Evolutionary conservation across 73 alveolate genomes (phyloP).

Genomic region (Tetrahymena malaccensis): DNA sequence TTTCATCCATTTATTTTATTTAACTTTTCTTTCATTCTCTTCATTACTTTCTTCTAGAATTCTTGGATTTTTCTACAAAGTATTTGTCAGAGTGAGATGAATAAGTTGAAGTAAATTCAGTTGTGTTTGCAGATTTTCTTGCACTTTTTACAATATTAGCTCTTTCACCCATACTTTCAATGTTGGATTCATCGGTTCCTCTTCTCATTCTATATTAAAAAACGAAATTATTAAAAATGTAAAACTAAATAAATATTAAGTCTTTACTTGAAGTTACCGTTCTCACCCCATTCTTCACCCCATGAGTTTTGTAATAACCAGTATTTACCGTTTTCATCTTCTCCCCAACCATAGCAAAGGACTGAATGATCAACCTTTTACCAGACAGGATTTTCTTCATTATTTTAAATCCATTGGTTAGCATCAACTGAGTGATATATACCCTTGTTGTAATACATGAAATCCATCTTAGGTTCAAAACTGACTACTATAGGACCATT

Average conservation of each 20-base stretch:
- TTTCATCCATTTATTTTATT: no score
- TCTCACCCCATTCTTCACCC: conserved; percentile 44
- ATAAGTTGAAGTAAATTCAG: neutral
- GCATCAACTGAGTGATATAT: conserved; percentile 12
- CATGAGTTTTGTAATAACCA: conserved; percentile 33
- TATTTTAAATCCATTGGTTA: conserved; percentile 23
- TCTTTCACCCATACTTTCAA: conserved; percentile 46
- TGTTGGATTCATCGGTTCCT: conserved; percentile 36
- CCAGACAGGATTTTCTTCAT: conserved; percentile 29
- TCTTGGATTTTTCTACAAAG: neutral
- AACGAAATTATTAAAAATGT: neutral
- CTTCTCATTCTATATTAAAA: conserved; percentile 20
- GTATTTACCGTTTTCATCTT: conserved; percentile 30
- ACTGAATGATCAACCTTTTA: conserved; percentile 44
- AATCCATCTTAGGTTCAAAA: conserved; percentile 39
- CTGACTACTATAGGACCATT: conserved; percentile 36
- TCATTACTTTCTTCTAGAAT: neutral
- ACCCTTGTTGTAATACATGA: conserved; percentile 38
- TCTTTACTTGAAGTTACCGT: conserved; percentile 12
- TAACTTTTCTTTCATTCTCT: no score
- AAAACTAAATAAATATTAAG: neutral
- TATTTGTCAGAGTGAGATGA: neutral
- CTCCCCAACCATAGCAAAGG: conserved; percentile 45
- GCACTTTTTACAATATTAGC: neutral
- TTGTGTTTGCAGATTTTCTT: neutral